A percentile compares a stretch with the other conserved stretches of the same genome.
Evolutionary conservation across 495 filamentous ascomycete species (phyloP).

Genomic region (Neurospora tetrasperma): DNA sequence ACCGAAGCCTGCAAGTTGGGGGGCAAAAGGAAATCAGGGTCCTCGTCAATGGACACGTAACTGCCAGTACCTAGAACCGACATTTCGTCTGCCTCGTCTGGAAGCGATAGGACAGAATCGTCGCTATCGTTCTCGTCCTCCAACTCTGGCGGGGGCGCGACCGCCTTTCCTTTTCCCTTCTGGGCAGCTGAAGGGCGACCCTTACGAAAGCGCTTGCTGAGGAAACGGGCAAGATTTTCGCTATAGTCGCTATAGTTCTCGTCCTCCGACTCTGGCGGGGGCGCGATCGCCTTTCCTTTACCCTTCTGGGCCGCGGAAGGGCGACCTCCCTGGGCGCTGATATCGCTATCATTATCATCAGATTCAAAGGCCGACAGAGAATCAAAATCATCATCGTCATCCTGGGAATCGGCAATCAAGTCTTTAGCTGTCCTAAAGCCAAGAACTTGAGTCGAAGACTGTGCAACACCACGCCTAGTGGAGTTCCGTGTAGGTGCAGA

Average conservation of each 20-base stretch:
- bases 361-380: background rate
- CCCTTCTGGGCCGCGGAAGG: background rate
- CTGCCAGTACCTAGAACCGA: slow-evolving; percentile 1
- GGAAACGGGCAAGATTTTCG: slow-evolving; percentile 2
- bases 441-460: background rate
- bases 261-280: background rate
- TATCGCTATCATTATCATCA: slow-evolving; percentile 1
- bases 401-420: slow-evolving; percentile 7
- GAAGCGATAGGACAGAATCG: background rate
- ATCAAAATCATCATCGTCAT: background rate
- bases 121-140: background rate
- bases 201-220: slow-evolving; percentile 2
- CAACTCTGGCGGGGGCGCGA: background rate
- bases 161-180: background rate
- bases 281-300: background rate
- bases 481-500: background rate
- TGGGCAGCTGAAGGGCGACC: background rate
- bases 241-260: slow-evolving; percentile 13
- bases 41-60: slow-evolving; percentile 1
- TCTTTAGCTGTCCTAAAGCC: background rate
- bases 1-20: background rate
- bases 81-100: background rate
- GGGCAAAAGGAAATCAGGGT: background rate
- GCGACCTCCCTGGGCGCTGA: background rate
- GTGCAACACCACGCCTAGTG: background rate